Base-by-base conservation (phyloP, 306 rosid species). In the Delonix regia region DNA sequence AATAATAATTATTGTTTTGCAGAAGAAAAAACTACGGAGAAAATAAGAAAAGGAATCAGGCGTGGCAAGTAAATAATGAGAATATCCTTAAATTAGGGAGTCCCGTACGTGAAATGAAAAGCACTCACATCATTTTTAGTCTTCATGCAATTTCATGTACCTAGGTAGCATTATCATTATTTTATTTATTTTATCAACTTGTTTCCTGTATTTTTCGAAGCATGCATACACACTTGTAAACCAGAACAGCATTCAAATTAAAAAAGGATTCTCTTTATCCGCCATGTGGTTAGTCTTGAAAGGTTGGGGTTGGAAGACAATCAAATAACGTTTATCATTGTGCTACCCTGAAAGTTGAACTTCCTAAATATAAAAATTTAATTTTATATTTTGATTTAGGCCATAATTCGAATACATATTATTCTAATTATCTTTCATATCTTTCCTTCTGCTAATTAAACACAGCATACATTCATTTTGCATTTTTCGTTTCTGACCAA, bases 41-140 rank as follows among this genome's bases (percentile, higher is more conserved):
- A 80, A 65, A 62, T 12, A 76, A 74, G 73, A 88, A 68, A 85
- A 83, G 80, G 85, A 86, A 88, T 82, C 86, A 88, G 88, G 94
- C 94, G 91, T 92, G 93, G 87, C 87, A 81, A 74, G 75, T 77
- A 89, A 78, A 91, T 86, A 92, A 89, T 89, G 89, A 89, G 88
- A 92, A 88, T 83, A 89, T 88, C 92, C 92, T 83, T 83, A 88
- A 89, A 86, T 89, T 83, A 63, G 84, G 90, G 86, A 56, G 84
- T 80, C 77, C 86, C 87, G 85, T 91, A 86, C 88, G 87, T 86
- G 81, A 87, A 83, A 88, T 82, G 82, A 76, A 83, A 78, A 78
- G 81, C 88, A 81, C 55, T 77, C 77, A 64, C 88, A 90, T 88
- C 85, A 89, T 90, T 84, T 88, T 85, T 85, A 85, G 85, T 85